These are phyloP conservation scores for Penicillium mononematosum DNA, from an alignment of 495 filamentous ascomycete genomes.

Conservation along the genomic window DNA sequence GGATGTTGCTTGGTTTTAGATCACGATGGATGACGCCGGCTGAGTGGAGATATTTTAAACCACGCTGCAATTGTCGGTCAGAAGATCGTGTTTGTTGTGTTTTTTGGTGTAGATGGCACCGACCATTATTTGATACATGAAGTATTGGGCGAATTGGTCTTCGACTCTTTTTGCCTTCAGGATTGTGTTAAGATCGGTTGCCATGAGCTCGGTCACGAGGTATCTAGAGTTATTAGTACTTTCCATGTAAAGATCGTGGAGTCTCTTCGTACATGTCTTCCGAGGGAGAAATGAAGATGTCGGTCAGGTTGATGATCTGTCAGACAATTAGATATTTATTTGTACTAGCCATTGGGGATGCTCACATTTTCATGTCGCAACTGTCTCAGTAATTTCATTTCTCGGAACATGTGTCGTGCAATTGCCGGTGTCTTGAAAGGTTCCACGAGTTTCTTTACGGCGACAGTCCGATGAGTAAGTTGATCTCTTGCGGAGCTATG, in stretches of 20 bases:
- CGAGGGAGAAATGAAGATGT: constrained; percentile 98
- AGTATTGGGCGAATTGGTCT: constrained; percentile 99
- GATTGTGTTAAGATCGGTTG: constrained; percentile 90
- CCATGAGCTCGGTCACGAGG: constrained; percentile 95
- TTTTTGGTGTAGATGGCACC: not conserved
- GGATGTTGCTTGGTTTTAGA: constrained; percentile 95
- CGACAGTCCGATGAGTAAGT: constrained; percentile 85
- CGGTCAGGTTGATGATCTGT: constrained; percentile 93
- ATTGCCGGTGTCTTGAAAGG: constrained; percentile 95
- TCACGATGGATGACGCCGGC: constrained; percentile 98
- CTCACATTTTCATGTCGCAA: constrained; percentile 91
- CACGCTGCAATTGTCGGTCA: constrained; percentile 62
- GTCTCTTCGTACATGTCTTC: constrained; percentile 81
- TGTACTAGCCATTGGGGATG: not conserved
- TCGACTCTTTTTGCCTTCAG: constrained; percentile 91
- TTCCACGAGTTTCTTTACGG: constrained; percentile 99
- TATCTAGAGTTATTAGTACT: constrained; percentile 57
- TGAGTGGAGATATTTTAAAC: constrained; percentile 97
- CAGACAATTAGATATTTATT: constrained; percentile 19
- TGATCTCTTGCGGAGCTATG: constrained; percentile 89
- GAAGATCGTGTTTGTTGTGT: not conserved
- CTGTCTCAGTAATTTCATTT: constrained; percentile 94
- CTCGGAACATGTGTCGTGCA: constrained; percentile 92
- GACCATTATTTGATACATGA: constrained; percentile 97
- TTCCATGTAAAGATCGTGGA: constrained; percentile 17